Evolutionary conservation across 768 basidiomycete species (phyloP), one percentile per base, ranked within the genome.

Genomic region (Boletus pseudopeckii): DNA sequence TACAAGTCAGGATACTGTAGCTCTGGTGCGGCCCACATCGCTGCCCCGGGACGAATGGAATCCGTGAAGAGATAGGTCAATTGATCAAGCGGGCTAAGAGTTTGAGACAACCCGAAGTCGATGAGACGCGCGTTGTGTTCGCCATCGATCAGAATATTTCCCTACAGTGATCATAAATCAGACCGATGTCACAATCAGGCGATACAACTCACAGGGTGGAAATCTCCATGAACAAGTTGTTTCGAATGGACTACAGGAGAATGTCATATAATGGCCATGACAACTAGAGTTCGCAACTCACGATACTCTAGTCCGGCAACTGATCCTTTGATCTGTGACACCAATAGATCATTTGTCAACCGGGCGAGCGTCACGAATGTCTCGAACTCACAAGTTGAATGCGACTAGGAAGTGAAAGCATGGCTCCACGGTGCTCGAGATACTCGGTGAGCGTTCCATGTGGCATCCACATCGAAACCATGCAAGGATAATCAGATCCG

Each of bases 391-490:
- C 33, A 15, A 34, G 33, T 34, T 15, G 14, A 6, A 34, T 15
- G 7, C 33, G 33, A 7, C 5, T 2, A 34, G 6, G 14, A 34
- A 34, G 33, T 15, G 14, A 34, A 34, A 34, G 33, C 14, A 15
- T 7, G 14, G 33, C 6, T 34, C 33, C 33, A 33, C 33, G 28
- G 8, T 28, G 6, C 6, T 26, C 15, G 10, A 56, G 7, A 28
- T 53, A 53, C 0, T 47, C 34, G 10, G 0, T 1, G 7, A 56
- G 52, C 0, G 52, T 37, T n/a, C 55, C 55, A 22, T 38, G 11
- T 6, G 52, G 28, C 55, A 53, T 53, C 51, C 40, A 53, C 45
- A 15, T 24, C 9, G 52, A 30, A 48, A 56, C 55, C 39, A 56
- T 37, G 45, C 51, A 56, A 5, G 14, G 22, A 44, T 56, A 3